Evolutionary conservation across 2,329 filamentous ascomycete species (phyloP), one percentile per base, ranked within the genome.

Genomic region (Zymoseptoria crescenta): DNA sequence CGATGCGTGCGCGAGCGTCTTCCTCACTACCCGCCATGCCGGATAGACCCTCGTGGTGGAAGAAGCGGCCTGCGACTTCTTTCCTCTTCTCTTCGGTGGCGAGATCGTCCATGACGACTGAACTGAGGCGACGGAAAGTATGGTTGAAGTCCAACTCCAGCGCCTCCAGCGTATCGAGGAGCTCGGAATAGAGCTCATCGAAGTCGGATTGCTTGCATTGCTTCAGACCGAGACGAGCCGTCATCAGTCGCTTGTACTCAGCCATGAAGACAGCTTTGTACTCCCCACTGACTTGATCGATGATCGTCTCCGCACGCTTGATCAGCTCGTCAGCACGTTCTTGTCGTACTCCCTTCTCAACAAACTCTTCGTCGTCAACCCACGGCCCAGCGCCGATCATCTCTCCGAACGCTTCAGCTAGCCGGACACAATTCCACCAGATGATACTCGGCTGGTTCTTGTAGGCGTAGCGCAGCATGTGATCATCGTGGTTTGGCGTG

Each of bases 361-460:
- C 75, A 67, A 96, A 96, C 1, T 77, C 77, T 1, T 83, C 74
- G 9, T 87, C 82, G 68, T 99, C 92, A 30, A 93, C 86, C 45
- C 79, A 77, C 1, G 80, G 75, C 0, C 89, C 93, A 0, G 87
- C 84, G 19, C 93, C 94, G 58, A 99, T 84, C 1, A 96, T 79
- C 74, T 97, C 94, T 20, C 91, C 94, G 0, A 99, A 72, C 0
- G 88, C 84, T 75, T 99, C 94, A 59, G 91, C 94, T 0, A 99
- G 82, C 1, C 94, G 86, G 1, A 96, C 91, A 0, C 97, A 80
- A 69, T 97, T 97, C 94, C 94, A 99, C 94, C 94, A 99, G 70
- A 99, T 94, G 59, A 99, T 89, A 50, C 87, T 92, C 0, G 94
- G 92, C 71, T 99, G 94, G 72, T 96, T 96, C 65, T 87, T 87